phyloP scores from a whole-genome alignment of 495 filamentous ascomycete genomes.

The Sordaria brevicollis region DNA sequence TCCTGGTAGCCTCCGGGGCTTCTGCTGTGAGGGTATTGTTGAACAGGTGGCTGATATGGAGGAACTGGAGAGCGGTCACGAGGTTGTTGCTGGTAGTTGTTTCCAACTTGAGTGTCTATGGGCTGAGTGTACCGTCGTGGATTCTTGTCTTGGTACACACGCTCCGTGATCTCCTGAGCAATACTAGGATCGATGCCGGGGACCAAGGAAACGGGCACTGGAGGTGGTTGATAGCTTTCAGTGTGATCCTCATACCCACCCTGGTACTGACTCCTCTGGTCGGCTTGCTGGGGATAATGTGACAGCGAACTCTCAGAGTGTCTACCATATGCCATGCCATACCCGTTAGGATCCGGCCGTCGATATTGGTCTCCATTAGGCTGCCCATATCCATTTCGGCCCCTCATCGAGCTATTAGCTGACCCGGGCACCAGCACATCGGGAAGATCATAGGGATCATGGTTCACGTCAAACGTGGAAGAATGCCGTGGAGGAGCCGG shows the following conservation, averaged over 20 bases:
- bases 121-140: constrained; percentile 32
- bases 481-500: constrained; percentile 33
- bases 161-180: constrained; percentile 47
- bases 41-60: background rate
- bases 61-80: background rate
- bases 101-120: constrained; percentile 17
- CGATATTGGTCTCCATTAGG: constrained; percentile 58
- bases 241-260: constrained; percentile 26
- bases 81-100: background rate
- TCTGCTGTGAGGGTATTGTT: constrained; percentile 9
- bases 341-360: constrained; percentile 30
- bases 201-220: constrained; percentile 57
- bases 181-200: constrained; percentile 55
- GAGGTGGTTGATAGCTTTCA: constrained; percentile 28
- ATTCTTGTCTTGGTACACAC: constrained; percentile 36
- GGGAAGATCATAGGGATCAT: constrained; percentile 17
- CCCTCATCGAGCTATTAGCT: background rate
- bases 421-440: background rate
- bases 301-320: constrained; percentile 17
- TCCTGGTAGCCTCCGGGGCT: constrained; percentile 29
- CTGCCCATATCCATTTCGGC: constrained; percentile 16
- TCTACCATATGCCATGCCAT: constrained; percentile 7
- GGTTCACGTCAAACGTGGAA: constrained; percentile 34
- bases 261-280: constrained; percentile 13
- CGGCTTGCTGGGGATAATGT: constrained; percentile 7